Evolutionary conservation across 2,329 filamentous ascomycete species (phyloP).

Genomic region (Hypoxylon sp.): DNA sequence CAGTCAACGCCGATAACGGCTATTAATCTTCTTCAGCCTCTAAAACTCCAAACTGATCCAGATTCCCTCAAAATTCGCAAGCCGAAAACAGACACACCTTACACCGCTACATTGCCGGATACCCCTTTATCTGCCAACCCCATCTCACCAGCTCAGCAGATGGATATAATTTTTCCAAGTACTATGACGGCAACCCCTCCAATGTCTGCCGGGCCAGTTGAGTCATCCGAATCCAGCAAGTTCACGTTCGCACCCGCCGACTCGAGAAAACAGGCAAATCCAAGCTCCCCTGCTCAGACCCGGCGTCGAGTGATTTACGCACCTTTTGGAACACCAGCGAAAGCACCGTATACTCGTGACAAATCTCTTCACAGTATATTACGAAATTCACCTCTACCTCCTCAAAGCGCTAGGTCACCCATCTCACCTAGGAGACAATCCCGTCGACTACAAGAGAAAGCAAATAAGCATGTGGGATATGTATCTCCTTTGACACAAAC

Average conservation of each 20-base stretch:
- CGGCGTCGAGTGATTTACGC: slow-evolving; percentile 58
- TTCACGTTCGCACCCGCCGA: slow-evolving; percentile 64
- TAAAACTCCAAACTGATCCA: slow-evolving; percentile 58
- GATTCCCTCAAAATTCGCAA: slow-evolving; percentile 54
- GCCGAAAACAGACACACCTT: slow-evolving; percentile 60
- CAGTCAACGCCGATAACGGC: slow-evolving; percentile 65
- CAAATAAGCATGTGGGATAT: slow-evolving; percentile 71
- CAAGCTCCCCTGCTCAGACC: slow-evolving; percentile 56
- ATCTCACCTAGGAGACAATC: slow-evolving; percentile 69
- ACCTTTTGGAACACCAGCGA: slow-evolving; percentile 47
- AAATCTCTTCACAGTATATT: slow-evolving; percentile 74
- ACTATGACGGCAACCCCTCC: slow-evolving; percentile 73
- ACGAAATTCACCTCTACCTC: slow-evolving; percentile 75
- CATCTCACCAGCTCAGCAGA: slow-evolving; percentile 62
- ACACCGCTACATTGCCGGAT: slow-evolving; percentile 64
- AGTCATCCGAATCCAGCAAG: slow-evolving; percentile 58
- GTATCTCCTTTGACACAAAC: slow-evolving; percentile 74
- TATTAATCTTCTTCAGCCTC: slow-evolving; percentile 61
- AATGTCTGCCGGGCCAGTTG: slow-evolving; percentile 67
- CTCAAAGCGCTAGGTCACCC: slow-evolving; percentile 65
- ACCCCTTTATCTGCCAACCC: slow-evolving; percentile 68
- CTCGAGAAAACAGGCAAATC: slow-evolving; percentile 44
- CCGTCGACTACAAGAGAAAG: slow-evolving; percentile 67
- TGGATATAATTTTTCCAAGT: slow-evolving; percentile 66
- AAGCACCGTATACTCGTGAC: slow-evolving; percentile 71